Percentiles rank a stretch among this genome's conserved stretches.
Evolutionary conservation across 345 rosid species (phyloP).

Genomic region (Salix brachista): DNA sequence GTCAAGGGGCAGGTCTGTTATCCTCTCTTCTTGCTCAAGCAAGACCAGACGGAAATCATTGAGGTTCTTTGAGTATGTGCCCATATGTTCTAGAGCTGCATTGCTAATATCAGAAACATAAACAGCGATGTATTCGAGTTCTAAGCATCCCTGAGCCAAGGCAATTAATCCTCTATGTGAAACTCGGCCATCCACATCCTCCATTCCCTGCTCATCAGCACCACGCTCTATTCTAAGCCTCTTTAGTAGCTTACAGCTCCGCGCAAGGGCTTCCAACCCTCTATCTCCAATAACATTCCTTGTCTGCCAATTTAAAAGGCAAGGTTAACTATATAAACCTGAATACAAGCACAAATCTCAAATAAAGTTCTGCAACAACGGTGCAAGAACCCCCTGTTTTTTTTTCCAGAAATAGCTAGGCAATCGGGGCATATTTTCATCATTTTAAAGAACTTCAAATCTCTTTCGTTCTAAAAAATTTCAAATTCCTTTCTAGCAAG

Average conservation of each 20-base stretch:
- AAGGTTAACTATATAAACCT: not conserved
- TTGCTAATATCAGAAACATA: constrained; percentile 87
- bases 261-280: constrained; percentile 82
- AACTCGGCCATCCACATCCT: constrained; percentile 81
- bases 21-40: constrained; percentile 63
- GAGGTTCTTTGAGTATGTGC: constrained; percentile 61
- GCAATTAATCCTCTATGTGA: constrained; percentile 84
- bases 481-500: not conserved
- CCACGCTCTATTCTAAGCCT: constrained; percentile 93
- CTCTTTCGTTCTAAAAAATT: not conserved
- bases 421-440: not conserved
- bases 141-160: constrained; percentile 78
- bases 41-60: constrained; percentile 83
- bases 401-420: not conserved
- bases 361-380: not conserved
- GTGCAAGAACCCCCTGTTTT: not conserved
- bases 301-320: constrained; percentile 45
- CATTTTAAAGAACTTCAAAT: not conserved
- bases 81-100: constrained; percentile 60
- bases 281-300: constrained; percentile 94
- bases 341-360: not conserved
- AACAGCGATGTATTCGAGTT: constrained; percentile 73
- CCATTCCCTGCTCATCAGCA: constrained; percentile 83
- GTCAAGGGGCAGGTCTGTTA: constrained; percentile 88
- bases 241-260: constrained; percentile 60